phyloP scores from a whole-genome alignment of 2,329 filamentous ascomycete genomes.

The Zymoseptoria crescenta region DNA sequence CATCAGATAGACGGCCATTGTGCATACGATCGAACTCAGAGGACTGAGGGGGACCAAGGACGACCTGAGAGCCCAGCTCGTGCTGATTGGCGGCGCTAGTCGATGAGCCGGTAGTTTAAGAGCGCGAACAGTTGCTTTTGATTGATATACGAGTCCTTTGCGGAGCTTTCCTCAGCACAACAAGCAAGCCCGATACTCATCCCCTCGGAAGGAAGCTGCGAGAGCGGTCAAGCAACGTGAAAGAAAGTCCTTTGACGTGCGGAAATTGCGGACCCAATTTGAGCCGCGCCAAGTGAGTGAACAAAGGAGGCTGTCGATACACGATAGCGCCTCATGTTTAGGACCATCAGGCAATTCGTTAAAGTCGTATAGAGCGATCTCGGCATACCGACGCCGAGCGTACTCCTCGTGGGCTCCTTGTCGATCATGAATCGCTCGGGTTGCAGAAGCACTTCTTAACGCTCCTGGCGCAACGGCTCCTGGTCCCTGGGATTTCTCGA shows the following conservation, averaged over 20 bases:
- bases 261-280: conserved; percentile 11
- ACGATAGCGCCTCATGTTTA: background rate
- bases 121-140: background rate
- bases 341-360: no score
- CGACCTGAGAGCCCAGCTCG: conserved; percentile 21
- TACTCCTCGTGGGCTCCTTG: background rate
- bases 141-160: background rate
- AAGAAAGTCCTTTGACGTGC: conserved; percentile 19
- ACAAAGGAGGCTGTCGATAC: conserved; percentile 17
- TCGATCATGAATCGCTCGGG: background rate
- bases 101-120: background rate
- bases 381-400: background rate
- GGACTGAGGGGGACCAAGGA: background rate
- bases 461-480: background rate
- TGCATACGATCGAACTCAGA: background rate
- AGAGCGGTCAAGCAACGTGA: conserved; percentile 16
- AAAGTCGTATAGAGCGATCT: background rate
- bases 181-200: background rate
- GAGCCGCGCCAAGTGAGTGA: conserved; percentile 1
- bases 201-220: background rate
- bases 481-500: background rate
- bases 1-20: conserved; percentile 9
- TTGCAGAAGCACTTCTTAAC: background rate
- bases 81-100: background rate
- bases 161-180: background rate